A percentile compares a stretch with the other conserved stretches of the same genome.
These are phyloP conservation scores for Climacium dendroides DNA, from an alignment of 225 moss, liverwort and hornwort genomes.

Conservation along the genomic window DNA sequence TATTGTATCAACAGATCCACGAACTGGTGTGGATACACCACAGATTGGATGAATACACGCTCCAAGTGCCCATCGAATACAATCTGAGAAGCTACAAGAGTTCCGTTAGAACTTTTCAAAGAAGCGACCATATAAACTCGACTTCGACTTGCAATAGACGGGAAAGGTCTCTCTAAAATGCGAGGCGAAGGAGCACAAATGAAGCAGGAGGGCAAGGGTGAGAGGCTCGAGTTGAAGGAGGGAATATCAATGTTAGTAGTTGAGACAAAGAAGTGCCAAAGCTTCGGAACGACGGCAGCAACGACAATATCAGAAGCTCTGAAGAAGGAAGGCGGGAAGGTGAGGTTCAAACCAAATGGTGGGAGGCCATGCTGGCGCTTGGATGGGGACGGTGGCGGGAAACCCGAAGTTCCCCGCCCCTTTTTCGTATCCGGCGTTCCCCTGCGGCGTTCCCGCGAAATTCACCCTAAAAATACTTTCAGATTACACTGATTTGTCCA, in stretches of 20 bases:
- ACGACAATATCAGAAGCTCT: neutral
- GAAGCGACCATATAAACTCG: neutral
- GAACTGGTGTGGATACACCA: neutral
- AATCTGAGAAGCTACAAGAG: neutral
- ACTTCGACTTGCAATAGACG: neutral
- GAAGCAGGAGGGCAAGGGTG: neutral
- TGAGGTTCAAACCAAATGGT: conserved; percentile 1
- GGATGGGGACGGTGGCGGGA: conserved; percentile 14
- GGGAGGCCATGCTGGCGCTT: conserved; percentile 17
- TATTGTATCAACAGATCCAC: neutral
- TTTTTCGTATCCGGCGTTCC: neutral
- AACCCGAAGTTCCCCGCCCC: neutral
- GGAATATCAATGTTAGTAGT: rapidly evolving
- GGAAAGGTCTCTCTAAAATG: neutral
- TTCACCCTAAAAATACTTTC: neutral
- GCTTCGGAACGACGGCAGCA: neutral
- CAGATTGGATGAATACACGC: neutral
- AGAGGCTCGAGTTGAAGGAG: too few relatives aligned
- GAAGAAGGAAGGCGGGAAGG: neutral
- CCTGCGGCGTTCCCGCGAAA: neutral
- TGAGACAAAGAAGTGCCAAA: neutral
- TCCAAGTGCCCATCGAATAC: neutral
- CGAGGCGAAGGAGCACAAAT: too few relatives aligned
- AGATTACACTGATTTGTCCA: neutral
- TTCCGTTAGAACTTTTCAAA: neutral